Conservation (phyloP, 257 asterid genomes). For the Primulina huaijiensis region DNA sequence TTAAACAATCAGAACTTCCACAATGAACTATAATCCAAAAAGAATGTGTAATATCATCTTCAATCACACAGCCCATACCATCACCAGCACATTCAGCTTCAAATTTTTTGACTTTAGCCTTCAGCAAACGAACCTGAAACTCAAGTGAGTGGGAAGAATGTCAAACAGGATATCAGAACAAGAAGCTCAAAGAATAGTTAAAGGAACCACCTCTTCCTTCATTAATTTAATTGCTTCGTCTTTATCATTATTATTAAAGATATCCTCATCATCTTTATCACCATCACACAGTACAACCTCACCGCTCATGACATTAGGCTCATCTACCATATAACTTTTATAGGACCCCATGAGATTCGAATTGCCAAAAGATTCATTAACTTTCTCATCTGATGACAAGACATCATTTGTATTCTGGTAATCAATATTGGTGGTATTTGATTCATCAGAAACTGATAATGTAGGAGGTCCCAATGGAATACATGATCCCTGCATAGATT, state of each 20-base stretch:
- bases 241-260: conserved; percentile 33
- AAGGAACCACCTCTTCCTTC: conserved; percentile 62
- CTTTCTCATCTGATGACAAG: conserved; percentile 37
- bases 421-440: conserved; percentile 36
- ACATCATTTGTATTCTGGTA: conserved; percentile 35
- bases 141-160: conserved; percentile 24
- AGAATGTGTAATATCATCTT: conserved; percentile 9
- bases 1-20: conserved; percentile 3
- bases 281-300: conserved; percentile 40
- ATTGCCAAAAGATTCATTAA: conserved; percentile 27
- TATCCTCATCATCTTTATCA: conserved; percentile 33
- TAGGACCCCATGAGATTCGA: conserved; percentile 22
- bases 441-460: conserved; percentile 54
- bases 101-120: conserved; percentile 50
- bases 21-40: conserved; percentile 18
- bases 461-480: conserved; percentile 60
- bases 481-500: conserved; percentile 35
- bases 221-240: conserved; percentile 47
- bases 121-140: conserved; percentile 65
- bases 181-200: conserved; percentile 12
- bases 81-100: conserved; percentile 40
- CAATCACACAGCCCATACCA: conserved; percentile 43
- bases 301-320: conserved; percentile 30
- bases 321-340: conserved; percentile 26
- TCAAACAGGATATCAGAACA: conserved; percentile 18